phyloP scores from a whole-genome alignment of 1,284 basidiomycete species.

The Bondarzewia mesenterica region DNA sequence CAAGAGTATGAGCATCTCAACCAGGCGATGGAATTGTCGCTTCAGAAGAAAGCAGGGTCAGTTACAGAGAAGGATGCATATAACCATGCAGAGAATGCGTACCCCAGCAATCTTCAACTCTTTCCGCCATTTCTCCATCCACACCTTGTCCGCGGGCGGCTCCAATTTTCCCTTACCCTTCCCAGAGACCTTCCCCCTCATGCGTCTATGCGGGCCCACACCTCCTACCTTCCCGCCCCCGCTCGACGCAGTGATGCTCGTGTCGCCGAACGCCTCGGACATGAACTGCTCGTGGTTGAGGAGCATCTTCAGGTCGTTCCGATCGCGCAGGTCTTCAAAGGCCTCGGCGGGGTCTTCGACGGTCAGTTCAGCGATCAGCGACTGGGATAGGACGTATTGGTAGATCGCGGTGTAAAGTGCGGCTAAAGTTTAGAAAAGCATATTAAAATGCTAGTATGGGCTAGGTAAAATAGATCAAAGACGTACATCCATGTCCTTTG shows the following conservation, averaged over 20 bases:
- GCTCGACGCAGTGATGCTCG: conserved; percentile 24
- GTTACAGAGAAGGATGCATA: background rate
- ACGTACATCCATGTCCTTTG: conserved; percentile 84
- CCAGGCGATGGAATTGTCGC: conserved; percentile 88
- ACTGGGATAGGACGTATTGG: conserved; percentile 59
- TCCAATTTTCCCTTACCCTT: conserved; percentile 54
- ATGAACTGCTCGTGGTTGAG: conserved; percentile 57
- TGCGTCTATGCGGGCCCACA: conserved; percentile 28
- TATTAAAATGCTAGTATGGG: background rate
- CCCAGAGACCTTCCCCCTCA: conserved; percentile 15
- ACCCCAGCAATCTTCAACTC: conserved; percentile 89
- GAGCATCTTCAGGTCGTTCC: conserved; percentile 85
- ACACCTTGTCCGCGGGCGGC: conserved; percentile 70
- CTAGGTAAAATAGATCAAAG: background rate
- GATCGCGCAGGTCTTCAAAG: conserved; percentile 91
- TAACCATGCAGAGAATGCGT: conserved; percentile 20
- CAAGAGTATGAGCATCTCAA: conserved; percentile 86
- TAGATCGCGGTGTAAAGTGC: conserved; percentile 87
- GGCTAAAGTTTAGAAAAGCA: conserved; percentile 37
- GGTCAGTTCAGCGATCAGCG: conserved; percentile 80
- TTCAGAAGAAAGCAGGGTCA: conserved; percentile 25
- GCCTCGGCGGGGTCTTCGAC: conserved; percentile 97
- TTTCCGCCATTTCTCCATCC: conserved; percentile 75
- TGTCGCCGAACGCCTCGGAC: conserved; percentile 50
- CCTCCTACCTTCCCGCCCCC: conserved; percentile 43